A percentile compares a stretch with the other conserved stretches of the same genome.
Conservation (phyloP, 805 yeast genomes). For the Nakazawaea peltata region DNA sequence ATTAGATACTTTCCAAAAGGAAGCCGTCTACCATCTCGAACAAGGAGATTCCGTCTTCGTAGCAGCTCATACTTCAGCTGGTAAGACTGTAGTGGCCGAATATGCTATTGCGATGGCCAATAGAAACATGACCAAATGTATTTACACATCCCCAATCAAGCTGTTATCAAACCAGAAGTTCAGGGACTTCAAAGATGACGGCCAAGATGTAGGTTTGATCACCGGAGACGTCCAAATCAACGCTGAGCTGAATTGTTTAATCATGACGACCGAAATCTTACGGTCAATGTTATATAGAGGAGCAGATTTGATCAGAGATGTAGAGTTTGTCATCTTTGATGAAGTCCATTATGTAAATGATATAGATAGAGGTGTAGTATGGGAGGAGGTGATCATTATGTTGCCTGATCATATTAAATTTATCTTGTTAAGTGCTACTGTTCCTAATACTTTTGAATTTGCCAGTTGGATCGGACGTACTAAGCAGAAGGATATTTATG, state of each 20-base stretch:
- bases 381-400: conserved; percentile 99
- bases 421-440: conserved; percentile 90
- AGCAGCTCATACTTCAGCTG: conserved; percentile 98
- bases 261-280: conserved; percentile 96
- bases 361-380: conserved; percentile 94
- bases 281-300: conserved; percentile 95
- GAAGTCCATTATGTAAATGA: conserved; percentile 98
- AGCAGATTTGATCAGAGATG: conserved; percentile 93
- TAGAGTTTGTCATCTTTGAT: conserved; percentile 94
- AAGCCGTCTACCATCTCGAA: conserved; percentile 92
- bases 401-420: conserved; percentile 93
- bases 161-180: conserved; percentile 87
- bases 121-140: conserved; percentile 93
- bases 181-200: conserved; percentile 75
- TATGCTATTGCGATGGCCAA: conserved; percentile 97
- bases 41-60: conserved; percentile 98
- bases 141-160: conserved; percentile 92
- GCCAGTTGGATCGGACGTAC: conserved; percentile 99
- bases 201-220: conserved; percentile 82
- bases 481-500: conserved; percentile 91
- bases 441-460: conserved; percentile 96
- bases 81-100: conserved; percentile 97
- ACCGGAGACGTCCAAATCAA: conserved; percentile 98
- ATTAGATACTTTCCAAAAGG: conserved; percentile 91
- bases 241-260: conserved; percentile 91